Evolutionary conservation across 768 basidiomycete genomes (phyloP).

Genomic region (Leucosporidium yakuticum): DNA sequence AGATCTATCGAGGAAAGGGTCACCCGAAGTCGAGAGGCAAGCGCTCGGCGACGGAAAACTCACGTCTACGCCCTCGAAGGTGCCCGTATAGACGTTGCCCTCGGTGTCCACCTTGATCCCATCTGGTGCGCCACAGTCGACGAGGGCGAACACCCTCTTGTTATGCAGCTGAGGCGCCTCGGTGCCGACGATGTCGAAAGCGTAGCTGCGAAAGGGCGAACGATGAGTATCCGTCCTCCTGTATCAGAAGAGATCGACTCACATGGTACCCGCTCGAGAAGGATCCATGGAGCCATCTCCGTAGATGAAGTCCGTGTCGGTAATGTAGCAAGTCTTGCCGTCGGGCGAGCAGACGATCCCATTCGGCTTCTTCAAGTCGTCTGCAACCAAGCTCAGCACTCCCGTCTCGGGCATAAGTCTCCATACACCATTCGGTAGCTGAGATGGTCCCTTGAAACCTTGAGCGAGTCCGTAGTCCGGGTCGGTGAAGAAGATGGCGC

Average conservation of each 20-base stretch:
- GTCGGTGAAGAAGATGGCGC: slow-evolving; percentile 38
- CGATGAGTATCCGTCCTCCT: background rate
- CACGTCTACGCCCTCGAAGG: slow-evolving; percentile 63
- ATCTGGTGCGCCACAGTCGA: slow-evolving; percentile 61
- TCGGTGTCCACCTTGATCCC: slow-evolving; percentile 60
- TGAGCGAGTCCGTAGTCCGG: slow-evolving; percentile 11
- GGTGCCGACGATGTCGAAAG: slow-evolving; percentile 33
- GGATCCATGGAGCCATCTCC: no score
- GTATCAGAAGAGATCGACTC: no score
- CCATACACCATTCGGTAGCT: slow-evolving; percentile 70
- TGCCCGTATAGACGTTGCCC: slow-evolving; percentile 63
- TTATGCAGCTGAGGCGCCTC: slow-evolving; percentile 48
- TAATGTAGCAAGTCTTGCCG: no score
- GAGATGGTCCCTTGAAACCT: slow-evolving; percentile 44
- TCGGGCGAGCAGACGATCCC: no score
- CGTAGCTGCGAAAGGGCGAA: background rate
- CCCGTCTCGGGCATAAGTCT: slow-evolving; percentile 63
- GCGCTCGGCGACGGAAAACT: no score
- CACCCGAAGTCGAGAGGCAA: no score
- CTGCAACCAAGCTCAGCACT: slow-evolving; percentile 53
- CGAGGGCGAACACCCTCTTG: slow-evolving; percentile 61
- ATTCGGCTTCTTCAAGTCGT: no score
- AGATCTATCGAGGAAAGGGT: no score
- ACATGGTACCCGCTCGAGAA: slow-evolving; percentile 26
- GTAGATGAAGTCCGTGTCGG: no score